These are phyloP conservation scores for Nakazawaea wickerhamii DNA, from an alignment of 805 yeast species.

Conservation along the genomic window DNA sequence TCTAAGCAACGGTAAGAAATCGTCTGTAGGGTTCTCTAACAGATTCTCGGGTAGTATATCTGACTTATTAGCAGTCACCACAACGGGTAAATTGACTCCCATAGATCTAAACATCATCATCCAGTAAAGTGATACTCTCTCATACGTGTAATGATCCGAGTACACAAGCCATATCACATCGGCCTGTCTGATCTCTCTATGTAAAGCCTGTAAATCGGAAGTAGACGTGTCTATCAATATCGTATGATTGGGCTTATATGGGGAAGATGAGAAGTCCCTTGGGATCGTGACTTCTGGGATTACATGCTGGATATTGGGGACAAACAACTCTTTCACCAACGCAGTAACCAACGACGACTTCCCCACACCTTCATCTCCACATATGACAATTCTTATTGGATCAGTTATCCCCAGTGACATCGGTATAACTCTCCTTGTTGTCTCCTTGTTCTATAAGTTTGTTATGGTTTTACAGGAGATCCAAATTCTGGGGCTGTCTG, in stretches of 20 bases:
- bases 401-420: conserved; percentile 25
- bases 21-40: conserved; percentile 55
- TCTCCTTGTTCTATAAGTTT: too few relatives aligned
- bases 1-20: conserved; percentile 76
- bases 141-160: conserved; percentile 91
- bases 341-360: conserved; percentile 76
- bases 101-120: conserved; percentile 85
- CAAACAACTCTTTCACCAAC: conserved; percentile 74
- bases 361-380: conserved; percentile 94
- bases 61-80: conserved; percentile 79
- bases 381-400: conserved; percentile 74
- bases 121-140: conserved; percentile 89
- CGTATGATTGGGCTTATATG: conserved; percentile 58
- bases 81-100: conserved; percentile 93
- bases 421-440: neutral
- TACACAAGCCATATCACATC: conserved; percentile 94
- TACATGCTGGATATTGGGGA: conserved; percentile 70
- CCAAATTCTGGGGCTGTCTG: conserved; percentile 1
- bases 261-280: conserved; percentile 53
- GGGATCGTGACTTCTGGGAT: conserved; percentile 86
- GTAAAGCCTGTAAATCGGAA: conserved; percentile 54
- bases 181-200: conserved; percentile 72
- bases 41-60: conserved; percentile 39
- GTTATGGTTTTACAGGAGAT: too few relatives aligned
- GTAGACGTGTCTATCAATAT: conserved; percentile 77